phyloP scores from a whole-genome alignment of 805 yeast genomes.

The Clavispora vitiphila region DNA sequence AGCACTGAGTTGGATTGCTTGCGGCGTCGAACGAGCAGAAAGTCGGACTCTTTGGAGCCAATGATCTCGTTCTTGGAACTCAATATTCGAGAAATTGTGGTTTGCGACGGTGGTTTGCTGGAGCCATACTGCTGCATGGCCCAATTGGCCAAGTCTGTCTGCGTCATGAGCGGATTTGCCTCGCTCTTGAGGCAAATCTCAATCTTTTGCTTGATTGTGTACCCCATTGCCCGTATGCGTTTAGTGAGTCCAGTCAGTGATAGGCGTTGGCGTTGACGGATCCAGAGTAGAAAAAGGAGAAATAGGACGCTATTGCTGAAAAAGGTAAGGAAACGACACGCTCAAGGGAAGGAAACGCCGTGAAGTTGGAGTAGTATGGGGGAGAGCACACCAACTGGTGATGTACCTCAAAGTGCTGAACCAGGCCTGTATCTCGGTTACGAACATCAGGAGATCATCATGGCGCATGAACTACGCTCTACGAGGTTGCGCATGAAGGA shows the following conservation, averaged over 20 bases:
- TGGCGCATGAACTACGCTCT: background rate
- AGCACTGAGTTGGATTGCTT: conserved; percentile 52
- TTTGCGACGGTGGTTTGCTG: conserved; percentile 56
- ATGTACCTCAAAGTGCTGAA: background rate
- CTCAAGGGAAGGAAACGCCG: background rate
- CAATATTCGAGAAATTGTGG: conserved; percentile 58
- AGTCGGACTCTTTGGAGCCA: conserved; percentile 47
- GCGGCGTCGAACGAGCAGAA: conserved; percentile 46
- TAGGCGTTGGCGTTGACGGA: background rate
- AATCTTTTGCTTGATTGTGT: conserved; percentile 56
- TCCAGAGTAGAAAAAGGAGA: background rate
- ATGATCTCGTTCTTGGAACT: conserved; percentile 52
- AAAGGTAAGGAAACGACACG: background rate
- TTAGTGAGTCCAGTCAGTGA: background rate
- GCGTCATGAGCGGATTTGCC: conserved; percentile 65
- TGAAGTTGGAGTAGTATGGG: background rate
- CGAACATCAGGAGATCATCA: background rate
- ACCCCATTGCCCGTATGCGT: conserved; percentile 40
- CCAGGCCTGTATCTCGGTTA: background rate
- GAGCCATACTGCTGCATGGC: conserved; percentile 52
- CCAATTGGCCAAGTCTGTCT: conserved; percentile 60
- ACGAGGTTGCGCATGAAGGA: background rate
- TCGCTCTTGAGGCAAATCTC: conserved; percentile 66
- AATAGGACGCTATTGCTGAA: background rate
- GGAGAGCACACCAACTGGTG: background rate